Percentiles rank a stretch among this genome's conserved stretches.
Evolutionary conservation across 495 filamentous ascomycete species (phyloP).

Genomic region (Trypethelium eluteriae): DNA sequence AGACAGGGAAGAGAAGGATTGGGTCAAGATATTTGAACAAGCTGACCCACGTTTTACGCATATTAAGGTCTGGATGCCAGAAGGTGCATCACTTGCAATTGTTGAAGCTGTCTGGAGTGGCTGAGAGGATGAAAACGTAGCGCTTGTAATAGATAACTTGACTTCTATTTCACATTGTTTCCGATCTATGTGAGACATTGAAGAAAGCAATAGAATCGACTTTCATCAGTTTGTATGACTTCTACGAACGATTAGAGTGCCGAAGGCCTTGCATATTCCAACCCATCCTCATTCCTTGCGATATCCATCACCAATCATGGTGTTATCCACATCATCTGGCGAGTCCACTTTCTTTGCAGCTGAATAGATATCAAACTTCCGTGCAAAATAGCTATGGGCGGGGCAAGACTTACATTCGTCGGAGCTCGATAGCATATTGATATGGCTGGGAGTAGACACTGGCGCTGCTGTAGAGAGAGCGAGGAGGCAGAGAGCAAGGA

Average conservation of each 20-base stretch:
- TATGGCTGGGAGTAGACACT: no score
- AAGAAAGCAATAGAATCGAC: not conserved
- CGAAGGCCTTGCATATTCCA: not conserved
- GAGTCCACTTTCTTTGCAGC: not conserved
- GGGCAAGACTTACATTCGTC: no score
- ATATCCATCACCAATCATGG: not conserved
- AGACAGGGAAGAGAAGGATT: slow-evolving; percentile 16
- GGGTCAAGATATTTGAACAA: slow-evolving; percentile 15
- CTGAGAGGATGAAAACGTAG: not conserved
- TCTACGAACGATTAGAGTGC: not conserved
- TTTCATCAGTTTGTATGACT: not conserved
- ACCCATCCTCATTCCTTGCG: not conserved
- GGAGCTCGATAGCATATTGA: no score
- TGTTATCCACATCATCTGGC: not conserved
- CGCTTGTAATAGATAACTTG: not conserved
- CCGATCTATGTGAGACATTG: not conserved
- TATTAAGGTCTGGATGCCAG: slow-evolving; percentile 13
- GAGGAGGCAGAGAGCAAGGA: no score
- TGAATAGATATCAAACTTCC: not conserved
- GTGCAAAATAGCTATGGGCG: no score
- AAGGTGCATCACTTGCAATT: slow-evolving; percentile 3
- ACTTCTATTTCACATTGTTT: not conserved
- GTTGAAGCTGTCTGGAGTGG: slow-evolving; percentile 17
- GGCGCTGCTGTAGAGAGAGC: no score
- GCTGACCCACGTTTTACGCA: slow-evolving; percentile 19